Base-by-base conservation (phyloP, 2,329 filamentous ascomycete genomes). In the Alternaria alternata region DNA sequence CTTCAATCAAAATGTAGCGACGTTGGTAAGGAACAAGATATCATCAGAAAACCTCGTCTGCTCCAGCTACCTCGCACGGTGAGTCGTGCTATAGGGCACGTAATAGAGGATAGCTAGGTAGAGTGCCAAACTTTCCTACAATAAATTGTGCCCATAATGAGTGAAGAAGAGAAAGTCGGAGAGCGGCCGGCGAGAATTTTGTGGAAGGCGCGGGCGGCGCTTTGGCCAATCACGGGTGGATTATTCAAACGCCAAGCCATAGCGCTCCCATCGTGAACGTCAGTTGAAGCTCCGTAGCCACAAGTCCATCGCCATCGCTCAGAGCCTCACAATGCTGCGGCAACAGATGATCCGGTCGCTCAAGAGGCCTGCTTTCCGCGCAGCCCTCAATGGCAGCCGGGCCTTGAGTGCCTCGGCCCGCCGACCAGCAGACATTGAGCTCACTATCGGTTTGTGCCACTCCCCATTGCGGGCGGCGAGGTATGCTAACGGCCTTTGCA, bases 341-440 rank as follows among this genome's bases (percentile, higher is more conserved):
- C 85, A 86, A 82, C 86, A 88, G 81, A 78, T 89, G 75, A 82
- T 87, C 76, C 85, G 87, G 82, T 85, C 86, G 79, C 82, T 87
- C 77, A 83, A 82, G 79, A 85, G 84, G 80, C 82, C 85, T 75
- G 81, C 83, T 76, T 81, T 81, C 76, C 79, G 82, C 70, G 77
- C 82, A 70, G 80, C 81, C 74, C 78, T 81, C 79, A 83, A 83
- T 79, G 87, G 87, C 81, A 85, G 88, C 80, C 89, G 93, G 83
- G 84, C 91, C 75, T 97, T 99, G 85, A 87, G 91, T 82, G 91
- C 90, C 75, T 93, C 92, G 71, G 82, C 87, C 77, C 88, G 87
- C 82, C 88, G 93, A 81, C 87, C 87, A 74, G 94, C 93, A 73
- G 93, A 98, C 85, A 94, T 99, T 77, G 93, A 97, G 87, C 88